Conservation (phyloP, 192 early-diverging fungal genomes). For the Kickxella alabastrina region DNA sequence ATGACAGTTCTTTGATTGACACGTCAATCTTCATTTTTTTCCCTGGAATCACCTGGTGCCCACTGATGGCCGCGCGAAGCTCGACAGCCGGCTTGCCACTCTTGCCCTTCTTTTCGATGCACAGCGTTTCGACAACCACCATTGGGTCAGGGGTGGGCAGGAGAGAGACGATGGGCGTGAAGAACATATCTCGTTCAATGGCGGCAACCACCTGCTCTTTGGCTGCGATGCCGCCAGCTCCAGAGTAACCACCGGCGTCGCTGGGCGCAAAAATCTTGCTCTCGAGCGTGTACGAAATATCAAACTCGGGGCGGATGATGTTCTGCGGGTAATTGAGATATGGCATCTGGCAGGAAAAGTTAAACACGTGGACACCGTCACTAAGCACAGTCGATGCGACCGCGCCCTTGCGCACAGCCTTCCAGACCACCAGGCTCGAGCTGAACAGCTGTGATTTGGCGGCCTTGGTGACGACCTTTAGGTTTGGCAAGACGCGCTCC, state of each 20-base stretch:
- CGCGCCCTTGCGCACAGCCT: conserved; percentile 32
- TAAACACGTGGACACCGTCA: conserved; percentile 48
- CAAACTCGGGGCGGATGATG: conserved; percentile 22
- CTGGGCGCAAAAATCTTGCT: conserved; percentile 23
- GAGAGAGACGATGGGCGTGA: conserved; percentile 31
- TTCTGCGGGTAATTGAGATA: conserved; percentile 49
- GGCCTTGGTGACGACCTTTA: conserved; percentile 9
- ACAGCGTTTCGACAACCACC: conserved; percentile 30
- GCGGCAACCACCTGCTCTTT: conserved; percentile 17
- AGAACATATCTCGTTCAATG: conserved; percentile 30
- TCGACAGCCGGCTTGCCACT: conserved; percentile 42
- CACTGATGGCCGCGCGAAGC: conserved; percentile 17
- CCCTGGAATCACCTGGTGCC: conserved; percentile 33
- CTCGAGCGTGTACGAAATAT: conserved; percentile 25
- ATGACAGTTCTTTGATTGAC: conserved; percentile 43
- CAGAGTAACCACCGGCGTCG: conserved; percentile 6
- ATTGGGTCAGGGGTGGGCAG: conserved; percentile 15
- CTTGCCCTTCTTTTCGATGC: conserved; percentile 46
- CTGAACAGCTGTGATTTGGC: conserved; percentile 19
- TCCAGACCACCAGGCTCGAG: conserved; percentile 29
- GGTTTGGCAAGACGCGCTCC: conserved; percentile 23
- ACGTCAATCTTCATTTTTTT: conserved; percentile 32
- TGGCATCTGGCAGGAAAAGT: conserved; percentile 47
- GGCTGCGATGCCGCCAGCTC: no score
- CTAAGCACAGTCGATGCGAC: conserved; percentile 43